Conservation (phyloP, 2,329 filamentous ascomycete genomes). For the Akanthomyces muscarius region DNA sequence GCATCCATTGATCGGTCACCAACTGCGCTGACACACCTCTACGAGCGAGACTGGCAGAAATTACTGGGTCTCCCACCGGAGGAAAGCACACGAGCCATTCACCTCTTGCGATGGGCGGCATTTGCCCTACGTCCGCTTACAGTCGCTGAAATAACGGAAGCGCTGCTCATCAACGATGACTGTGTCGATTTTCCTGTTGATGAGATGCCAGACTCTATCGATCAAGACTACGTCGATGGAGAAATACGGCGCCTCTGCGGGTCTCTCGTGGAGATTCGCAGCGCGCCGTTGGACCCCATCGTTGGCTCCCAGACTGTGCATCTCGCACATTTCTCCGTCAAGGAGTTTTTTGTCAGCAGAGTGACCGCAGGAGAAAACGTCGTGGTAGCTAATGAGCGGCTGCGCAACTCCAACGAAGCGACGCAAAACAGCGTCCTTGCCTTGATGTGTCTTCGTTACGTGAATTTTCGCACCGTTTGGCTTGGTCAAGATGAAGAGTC, state of each 20-base stretch:
- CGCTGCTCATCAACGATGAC: conserved; percentile 26
- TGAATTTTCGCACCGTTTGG: too few species aligned
- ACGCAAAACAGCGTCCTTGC: too few species aligned
- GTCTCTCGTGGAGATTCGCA: conserved; percentile 28
- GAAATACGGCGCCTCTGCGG: conserved; percentile 29
- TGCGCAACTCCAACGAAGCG: too few species aligned
- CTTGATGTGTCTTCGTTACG: too few species aligned
- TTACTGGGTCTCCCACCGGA: conserved; percentile 15
- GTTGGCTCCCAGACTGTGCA: conserved; percentile 8
- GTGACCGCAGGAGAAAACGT: too few species aligned
- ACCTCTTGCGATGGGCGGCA: conserved; percentile 29
- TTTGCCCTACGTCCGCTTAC: conserved; percentile 25
- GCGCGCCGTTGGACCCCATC: accelerated
- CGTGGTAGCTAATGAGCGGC: too few species aligned
- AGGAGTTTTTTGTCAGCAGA: conserved; percentile 20
- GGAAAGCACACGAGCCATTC: conserved; percentile 24
- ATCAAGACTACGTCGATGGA: conserved; percentile 21
- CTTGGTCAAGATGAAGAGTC: background rate
- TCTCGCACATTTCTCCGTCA: conserved; percentile 24
- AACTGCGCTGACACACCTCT: conserved; percentile 26
- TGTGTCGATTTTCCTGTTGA: conserved; percentile 27
- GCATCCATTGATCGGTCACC: conserved; percentile 23
- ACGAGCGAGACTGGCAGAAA: conserved; percentile 29
- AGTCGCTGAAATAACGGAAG: conserved; percentile 25
- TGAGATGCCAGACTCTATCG: conserved; percentile 9